These are phyloP conservation scores for Penicillium sp. DNA, from an alignment of 2,329 filamentous ascomycete species.

Conservation along the genomic window DNA sequence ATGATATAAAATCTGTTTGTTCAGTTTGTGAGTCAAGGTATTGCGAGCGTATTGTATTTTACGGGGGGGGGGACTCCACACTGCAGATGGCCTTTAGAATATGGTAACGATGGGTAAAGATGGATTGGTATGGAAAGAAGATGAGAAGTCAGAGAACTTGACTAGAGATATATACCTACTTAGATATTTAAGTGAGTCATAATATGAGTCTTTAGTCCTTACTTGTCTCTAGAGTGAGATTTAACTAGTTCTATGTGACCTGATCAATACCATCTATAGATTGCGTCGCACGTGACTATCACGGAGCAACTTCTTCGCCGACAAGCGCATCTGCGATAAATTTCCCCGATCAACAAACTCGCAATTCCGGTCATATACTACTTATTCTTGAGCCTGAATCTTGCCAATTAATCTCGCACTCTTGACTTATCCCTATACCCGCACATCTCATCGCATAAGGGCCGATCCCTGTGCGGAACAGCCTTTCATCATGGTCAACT, in stretches of 20 bases:
- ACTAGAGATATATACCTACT: background rate
- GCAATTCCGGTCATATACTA: slow-evolving; percentile 7
- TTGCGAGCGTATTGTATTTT: slow-evolving; percentile 7
- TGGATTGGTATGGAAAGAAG: background rate
- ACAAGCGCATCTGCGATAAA: slow-evolving; percentile 25
- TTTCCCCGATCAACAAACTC: slow-evolving; percentile 25
- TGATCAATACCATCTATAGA: background rate
- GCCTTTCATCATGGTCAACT: slow-evolving; percentile 46
- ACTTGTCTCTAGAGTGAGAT: background rate
- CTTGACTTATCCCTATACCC: background rate
- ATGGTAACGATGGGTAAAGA: background rate
- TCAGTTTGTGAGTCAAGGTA: slow-evolving; percentile 16
- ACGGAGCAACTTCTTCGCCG: slow-evolving; percentile 27
- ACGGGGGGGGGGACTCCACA: background rate
- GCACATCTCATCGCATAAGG: slow-evolving; percentile 12
- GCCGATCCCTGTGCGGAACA: slow-evolving; percentile 22
- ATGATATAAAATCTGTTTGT: slow-evolving; percentile 24
- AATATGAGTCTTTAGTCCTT: no score
- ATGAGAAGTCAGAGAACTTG: background rate
- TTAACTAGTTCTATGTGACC: background rate
- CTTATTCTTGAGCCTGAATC: background rate
- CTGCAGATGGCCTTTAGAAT: background rate
- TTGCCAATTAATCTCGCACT: background rate
- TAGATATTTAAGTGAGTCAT: no score
- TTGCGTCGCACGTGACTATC: slow-evolving; percentile 24